phyloP scores from a whole-genome alignment of 257 asterid species.

The Knoxia roxburghii region DNA sequence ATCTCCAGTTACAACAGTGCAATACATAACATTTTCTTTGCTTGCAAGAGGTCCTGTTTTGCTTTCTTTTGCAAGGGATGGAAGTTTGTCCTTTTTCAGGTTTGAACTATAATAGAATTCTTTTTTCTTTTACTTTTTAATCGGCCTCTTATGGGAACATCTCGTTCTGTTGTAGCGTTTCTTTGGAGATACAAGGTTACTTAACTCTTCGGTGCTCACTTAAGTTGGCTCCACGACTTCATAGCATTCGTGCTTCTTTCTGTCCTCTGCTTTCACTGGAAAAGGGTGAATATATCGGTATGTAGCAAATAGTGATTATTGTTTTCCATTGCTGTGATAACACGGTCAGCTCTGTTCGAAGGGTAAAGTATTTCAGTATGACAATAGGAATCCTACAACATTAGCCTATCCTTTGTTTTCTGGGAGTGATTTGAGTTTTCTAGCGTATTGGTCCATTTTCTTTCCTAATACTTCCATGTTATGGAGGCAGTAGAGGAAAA shows the following conservation, averaged over 20 bases:
- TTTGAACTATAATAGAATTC: constrained; percentile 22
- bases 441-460: too few relatives aligned
- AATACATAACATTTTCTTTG: constrained; percentile 82
- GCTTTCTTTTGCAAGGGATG: constrained; percentile 74
- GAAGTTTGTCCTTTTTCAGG: constrained; percentile 95
- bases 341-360: background rate
- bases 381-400: background rate
- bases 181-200: constrained; percentile 85
- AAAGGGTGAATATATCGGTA: constrained; percentile 97
- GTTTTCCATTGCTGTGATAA: constrained; percentile 1
- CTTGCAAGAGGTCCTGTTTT: constrained; percentile 90
- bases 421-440: background rate
- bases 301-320: background rate
- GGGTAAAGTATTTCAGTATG: background rate
- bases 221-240: constrained; percentile 70
- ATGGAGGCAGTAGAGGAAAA: background rate
- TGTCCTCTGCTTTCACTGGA: constrained; percentile 98
- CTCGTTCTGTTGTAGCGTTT: constrained; percentile 44
- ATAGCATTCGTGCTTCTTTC: constrained; percentile 91
- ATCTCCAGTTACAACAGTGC: constrained; percentile 81
- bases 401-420: background rate
- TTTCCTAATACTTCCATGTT: too few relatives aligned
- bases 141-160: constrained; percentile 12
- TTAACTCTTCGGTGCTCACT: constrained; percentile 86
- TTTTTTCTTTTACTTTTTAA: constrained; percentile 9